Evolutionary conservation across 2,329 filamentous ascomycete genomes (phyloP).

Genomic region (Fusarium tuaranense): DNA sequence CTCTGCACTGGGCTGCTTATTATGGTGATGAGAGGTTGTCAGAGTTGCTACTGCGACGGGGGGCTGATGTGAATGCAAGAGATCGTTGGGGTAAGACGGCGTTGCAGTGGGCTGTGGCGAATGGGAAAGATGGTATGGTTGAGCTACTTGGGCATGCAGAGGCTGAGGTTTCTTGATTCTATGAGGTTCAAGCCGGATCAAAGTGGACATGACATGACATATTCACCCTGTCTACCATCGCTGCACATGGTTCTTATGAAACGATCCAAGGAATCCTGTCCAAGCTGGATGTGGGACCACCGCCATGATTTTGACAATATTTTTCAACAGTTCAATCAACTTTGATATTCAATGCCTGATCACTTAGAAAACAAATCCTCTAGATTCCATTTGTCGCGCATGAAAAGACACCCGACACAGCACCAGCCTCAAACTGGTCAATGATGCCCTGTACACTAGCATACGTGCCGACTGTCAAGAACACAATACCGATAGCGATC

Average conservation of each 20-base stretch:
- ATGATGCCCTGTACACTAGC: constrained; percentile 80
- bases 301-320: not conserved
- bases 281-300: not conserved
- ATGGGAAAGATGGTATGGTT: not conserved
- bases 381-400: constrained; percentile 77
- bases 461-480: constrained; percentile 86
- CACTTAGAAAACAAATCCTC: not conserved
- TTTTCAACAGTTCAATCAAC: not conserved
- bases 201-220: not conserved
- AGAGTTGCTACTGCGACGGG: not conserved
- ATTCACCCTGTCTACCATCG: not conserved
- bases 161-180: not conserved
- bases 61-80: constrained; percentile 2
- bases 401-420: constrained; percentile 79
- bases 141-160: not conserved
- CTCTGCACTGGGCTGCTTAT: constrained; percentile 20
- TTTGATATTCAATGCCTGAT: not conserved
- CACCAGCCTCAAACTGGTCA: constrained; percentile 73
- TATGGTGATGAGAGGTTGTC: not conserved
- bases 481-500: constrained; percentile 81
- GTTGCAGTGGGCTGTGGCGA: not conserved
- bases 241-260: not conserved
- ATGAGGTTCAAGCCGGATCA: not conserved
- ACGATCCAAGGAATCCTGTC: not conserved
- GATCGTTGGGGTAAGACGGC: constrained; percentile 12